A percentile compares a stretch with the other conserved stretches of the same genome.
These are phyloP conservation scores for Aspergillus bridgeri DNA, from an alignment of 495 filamentous ascomycete species.

Conservation along the genomic window DNA sequence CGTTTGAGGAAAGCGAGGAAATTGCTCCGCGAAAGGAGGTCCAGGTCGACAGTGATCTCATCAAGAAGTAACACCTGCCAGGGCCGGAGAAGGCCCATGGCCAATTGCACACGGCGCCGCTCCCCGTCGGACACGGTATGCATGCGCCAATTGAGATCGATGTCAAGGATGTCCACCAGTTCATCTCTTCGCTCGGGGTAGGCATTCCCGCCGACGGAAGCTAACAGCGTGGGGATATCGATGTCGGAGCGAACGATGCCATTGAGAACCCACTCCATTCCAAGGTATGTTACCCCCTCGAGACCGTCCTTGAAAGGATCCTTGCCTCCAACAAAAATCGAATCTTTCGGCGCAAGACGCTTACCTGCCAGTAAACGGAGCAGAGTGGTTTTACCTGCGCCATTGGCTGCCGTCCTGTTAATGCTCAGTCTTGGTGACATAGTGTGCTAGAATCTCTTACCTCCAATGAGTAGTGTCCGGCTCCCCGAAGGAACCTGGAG, in stretches of 20 bases:
- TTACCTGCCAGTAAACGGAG: conserved; percentile 90
- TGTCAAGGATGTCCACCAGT: conserved; percentile 82
- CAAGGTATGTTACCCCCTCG: conserved; percentile 94
- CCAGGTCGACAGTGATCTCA: conserved; percentile 96
- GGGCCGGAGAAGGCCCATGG: conserved; percentile 92
- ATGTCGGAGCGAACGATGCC: conserved; percentile 94
- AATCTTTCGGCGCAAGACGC: conserved; percentile 73
- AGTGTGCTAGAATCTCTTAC: conserved; percentile 32
- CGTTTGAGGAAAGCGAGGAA: conserved; percentile 84
- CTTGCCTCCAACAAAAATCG: conserved; percentile 70
- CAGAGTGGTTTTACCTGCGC: conserved; percentile 95
- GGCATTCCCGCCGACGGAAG: conserved; percentile 79
- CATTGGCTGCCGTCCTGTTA: conserved; percentile 63
- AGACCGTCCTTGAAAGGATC: conserved; percentile 88
- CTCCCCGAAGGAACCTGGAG: conserved; percentile 76
- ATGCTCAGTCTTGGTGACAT: neutral
- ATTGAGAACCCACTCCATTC: conserved; percentile 98
- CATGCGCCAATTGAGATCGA: conserved; percentile 91
- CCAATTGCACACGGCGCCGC: conserved; percentile 84
- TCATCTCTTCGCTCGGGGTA: conserved; percentile 81
- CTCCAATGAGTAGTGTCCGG: conserved; percentile 90
- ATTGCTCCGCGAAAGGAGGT: conserved; percentile 75
- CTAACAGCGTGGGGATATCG: conserved; percentile 77
- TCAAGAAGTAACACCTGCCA: conserved; percentile 90
- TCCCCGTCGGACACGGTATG: conserved; percentile 92